Base-by-base conservation (phyloP, 768 basidiomycete genomes). In the Mrakia blollopis region DNA sequence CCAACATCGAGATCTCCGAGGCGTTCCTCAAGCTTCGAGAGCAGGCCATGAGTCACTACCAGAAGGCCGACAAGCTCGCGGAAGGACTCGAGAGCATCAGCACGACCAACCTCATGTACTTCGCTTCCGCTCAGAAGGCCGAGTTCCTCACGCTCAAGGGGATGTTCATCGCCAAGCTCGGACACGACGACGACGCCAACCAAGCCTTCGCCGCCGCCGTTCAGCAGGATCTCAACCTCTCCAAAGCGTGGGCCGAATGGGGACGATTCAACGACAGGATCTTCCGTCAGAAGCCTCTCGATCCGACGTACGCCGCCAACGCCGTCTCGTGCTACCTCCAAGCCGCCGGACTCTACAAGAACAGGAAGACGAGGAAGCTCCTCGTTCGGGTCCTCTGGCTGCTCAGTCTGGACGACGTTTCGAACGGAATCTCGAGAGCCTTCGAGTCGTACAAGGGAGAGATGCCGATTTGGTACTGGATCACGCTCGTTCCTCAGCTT, bases 1-100 rank as follows among this genome's bases (percentile, higher is more conserved):
- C 97, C 30, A 99, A 99, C 83, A 99, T 99, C 84, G 97, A 99
- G 85, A 99, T 99, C 78, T 96, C 97, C 3, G 97, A 99, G 83
- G 97, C 97, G 0, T 99, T 99, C 87, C 86, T 99, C 76, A 99
- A 99, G 84, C 89, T 99, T 41, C 90, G 97, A 68, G 97, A 99
- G 83, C 97, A 99, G 84, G 97, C 97, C 9, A 91, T 95, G 50
- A 98, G 96, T 81, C 94, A 97, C 85, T 98, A 96, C 84, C 95
- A 97, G 83, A 94, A 92, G 81, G 92, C 92, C 0, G 91, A 91
- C 78, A 94, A 98, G 82, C 88, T 97, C 76, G 90, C 92, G 80
- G 92, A 93, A 6, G 97, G 97, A 37, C 85, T 99, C 62, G 97
- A 99, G 82, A 94, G 97, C 75, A 99, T 99, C 87, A 99, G 98